phyloP scores from a whole-genome alignment of 371 early-diverging fungal species.

The Apophysomyces elegans region DNA sequence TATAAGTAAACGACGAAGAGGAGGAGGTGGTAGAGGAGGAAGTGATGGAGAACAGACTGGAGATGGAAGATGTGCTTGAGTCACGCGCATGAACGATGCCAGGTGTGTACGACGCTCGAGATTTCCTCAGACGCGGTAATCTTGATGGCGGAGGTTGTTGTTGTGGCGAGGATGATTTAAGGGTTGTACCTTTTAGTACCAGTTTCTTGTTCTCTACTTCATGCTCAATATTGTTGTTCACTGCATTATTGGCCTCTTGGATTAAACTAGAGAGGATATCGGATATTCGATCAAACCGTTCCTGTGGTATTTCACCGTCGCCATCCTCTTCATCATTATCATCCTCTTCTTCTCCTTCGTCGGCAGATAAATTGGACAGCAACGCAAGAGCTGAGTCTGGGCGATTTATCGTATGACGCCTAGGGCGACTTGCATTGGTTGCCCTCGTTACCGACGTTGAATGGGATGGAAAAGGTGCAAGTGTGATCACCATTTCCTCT shows the following conservation, averaged over 20 bases:
- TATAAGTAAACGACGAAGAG: not conserved
- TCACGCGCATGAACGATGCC: slow-evolving; percentile 5
- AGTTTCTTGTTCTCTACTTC: not conserved
- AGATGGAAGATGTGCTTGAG: not conserved
- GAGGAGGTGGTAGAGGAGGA: not conserved
- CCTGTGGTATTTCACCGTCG: not conserved
- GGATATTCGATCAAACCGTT: slow-evolving; percentile 1
- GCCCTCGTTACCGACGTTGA: not conserved
- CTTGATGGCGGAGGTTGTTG: slow-evolving; percentile 2
- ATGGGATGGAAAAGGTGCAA: not conserved
- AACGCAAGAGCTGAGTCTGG: slow-evolving; percentile 10
- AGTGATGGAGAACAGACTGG: not conserved
- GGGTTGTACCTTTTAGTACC: not conserved
- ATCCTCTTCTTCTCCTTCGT: not conserved
- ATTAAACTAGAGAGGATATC: slow-evolving; percentile 1
- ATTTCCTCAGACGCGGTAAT: slow-evolving; percentile 7
- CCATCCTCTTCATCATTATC: too few species aligned
- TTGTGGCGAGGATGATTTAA: not conserved
- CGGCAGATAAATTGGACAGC: slow-evolving; percentile 7
- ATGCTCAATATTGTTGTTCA: not conserved
- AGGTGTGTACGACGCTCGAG: slow-evolving; percentile 4
- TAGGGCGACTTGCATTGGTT: not conserved
- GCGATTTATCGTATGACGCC: slow-evolving; percentile 12
- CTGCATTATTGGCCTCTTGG: slow-evolving; percentile 3
- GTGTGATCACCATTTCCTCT: not conserved